Evolutionary conservation across 2,329 filamentous ascomycete species (phyloP).

Genomic region (Grosmannia clavigera): DNA sequence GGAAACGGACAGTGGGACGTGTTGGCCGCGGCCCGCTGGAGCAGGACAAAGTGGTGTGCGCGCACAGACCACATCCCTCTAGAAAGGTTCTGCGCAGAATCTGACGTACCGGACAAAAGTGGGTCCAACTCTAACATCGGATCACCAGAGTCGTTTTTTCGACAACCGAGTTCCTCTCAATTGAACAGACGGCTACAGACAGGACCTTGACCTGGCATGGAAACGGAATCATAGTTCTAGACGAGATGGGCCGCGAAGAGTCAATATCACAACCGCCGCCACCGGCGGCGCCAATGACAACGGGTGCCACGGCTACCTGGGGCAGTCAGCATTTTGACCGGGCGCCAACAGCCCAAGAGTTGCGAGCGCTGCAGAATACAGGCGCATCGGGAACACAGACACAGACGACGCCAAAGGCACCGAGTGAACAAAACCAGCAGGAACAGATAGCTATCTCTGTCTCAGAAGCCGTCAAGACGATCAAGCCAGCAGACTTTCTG

Average conservation of each 20-base stretch:
- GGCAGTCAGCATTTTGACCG: conserved; percentile 12
- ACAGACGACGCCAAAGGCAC: not conserved
- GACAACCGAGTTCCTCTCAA: not conserved
- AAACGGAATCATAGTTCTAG: not conserved
- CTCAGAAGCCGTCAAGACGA: conserved; percentile 52
- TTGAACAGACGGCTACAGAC: not conserved
- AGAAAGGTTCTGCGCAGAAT: not conserved
- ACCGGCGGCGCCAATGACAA: conserved; percentile 4
- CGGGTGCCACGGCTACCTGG: conserved; percentile 11
- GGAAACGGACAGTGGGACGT: not conserved
- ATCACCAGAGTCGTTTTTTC: not conserved
- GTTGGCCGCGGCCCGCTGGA: conserved; percentile 1
- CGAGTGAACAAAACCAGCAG: not conserved
- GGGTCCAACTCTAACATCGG: not conserved
- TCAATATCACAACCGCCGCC: conserved; percentile 1
- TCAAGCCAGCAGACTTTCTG: conserved; percentile 56
- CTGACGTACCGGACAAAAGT: not conserved
- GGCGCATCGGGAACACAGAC: not conserved
- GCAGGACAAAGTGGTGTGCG: not conserved
- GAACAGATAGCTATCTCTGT: conserved; percentile 22
- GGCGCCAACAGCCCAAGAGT: conserved; percentile 17
- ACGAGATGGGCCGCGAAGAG: not conserved
- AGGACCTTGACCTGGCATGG: not conserved
- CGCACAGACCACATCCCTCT: not conserved
- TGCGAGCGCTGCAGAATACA: conserved; percentile 25